Evolutionary conservation across 192 early-diverging fungal species (phyloP).

Genomic region (Neocallimastix lanati): DNA sequence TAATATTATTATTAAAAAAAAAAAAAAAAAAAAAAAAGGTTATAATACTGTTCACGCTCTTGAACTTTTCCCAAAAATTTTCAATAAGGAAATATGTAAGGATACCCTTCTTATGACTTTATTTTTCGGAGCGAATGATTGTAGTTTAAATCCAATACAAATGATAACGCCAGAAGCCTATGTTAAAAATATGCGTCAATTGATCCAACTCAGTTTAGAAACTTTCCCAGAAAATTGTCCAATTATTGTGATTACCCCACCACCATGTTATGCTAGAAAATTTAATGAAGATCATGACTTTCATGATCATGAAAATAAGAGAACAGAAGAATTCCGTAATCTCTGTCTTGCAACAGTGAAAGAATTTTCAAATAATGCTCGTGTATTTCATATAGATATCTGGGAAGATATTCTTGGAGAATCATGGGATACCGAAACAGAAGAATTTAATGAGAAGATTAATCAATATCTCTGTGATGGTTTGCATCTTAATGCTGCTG

Average conservation of each 20-base stretch:
- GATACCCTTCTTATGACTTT: constrained; percentile 41
- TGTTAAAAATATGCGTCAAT: background rate
- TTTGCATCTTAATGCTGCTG: background rate
- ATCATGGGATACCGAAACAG: background rate
- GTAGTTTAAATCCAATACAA: constrained; percentile 4
- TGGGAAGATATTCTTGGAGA: background rate
- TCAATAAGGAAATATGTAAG: background rate
- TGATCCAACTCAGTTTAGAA: background rate
- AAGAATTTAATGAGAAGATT: background rate
- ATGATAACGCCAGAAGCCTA: background rate
- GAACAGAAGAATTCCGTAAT: background rate
- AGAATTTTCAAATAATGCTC: background rate
- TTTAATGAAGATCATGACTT: background rate
- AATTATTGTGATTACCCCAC: background rate
- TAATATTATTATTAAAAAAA: constrained; percentile 11
- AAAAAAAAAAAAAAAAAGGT: constrained; percentile 33
- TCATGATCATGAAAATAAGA: background rate
- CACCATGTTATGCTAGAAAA: background rate
- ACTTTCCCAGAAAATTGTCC: background rate
- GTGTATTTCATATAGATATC: background rate
- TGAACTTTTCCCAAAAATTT: constrained; percentile 7
- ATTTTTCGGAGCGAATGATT: constrained; percentile 73
- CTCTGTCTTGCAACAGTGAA: background rate
- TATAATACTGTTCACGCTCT: constrained; percentile 32
- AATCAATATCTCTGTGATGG: background rate